These are phyloP conservation scores for Melanomma pulvis-pyrius DNA, from an alignment of 495 filamentous ascomycete genomes.

Conservation along the genomic window DNA sequence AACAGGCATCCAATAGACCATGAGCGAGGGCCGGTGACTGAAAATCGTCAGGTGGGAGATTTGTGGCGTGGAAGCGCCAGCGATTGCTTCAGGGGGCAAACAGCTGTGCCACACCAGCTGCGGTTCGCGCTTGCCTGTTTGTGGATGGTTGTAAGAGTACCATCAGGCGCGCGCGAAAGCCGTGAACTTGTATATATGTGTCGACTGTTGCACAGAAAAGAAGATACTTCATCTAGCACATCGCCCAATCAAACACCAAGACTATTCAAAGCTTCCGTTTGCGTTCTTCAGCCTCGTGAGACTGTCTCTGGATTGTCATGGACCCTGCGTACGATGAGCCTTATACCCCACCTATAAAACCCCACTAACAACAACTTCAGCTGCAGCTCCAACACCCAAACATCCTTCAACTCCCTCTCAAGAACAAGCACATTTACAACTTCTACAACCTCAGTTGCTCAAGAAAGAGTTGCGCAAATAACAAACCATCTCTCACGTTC, in stretches of 20 bases:
- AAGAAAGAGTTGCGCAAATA: slow-evolving; percentile 6
- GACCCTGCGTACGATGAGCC: not conserved
- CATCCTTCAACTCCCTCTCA: not conserved
- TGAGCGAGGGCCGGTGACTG: not conserved
- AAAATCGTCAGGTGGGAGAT: not conserved
- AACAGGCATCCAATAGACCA: not conserved
- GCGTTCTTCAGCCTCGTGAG: not conserved
- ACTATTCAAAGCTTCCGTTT: not conserved
- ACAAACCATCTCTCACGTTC: slow-evolving; percentile 5
- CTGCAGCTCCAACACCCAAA: not conserved
- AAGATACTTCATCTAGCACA: not conserved
- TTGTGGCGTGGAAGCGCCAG: not conserved
- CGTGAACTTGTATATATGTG: not conserved
- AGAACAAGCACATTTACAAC: not conserved
- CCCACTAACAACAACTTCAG: slow-evolving; percentile 1
- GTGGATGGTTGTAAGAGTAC: not conserved
- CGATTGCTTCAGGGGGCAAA: not conserved
- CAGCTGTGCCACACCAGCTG: not conserved
- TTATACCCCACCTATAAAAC: not conserved
- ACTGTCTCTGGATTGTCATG: not conserved
- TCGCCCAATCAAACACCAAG: not conserved
- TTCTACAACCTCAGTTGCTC: not conserved
- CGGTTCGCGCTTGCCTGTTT: not conserved
- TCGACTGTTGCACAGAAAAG: not conserved
- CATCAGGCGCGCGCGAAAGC: not conserved